Conservation (phyloP, 331 rosid species). For the Quercus tomentella region DNA sequence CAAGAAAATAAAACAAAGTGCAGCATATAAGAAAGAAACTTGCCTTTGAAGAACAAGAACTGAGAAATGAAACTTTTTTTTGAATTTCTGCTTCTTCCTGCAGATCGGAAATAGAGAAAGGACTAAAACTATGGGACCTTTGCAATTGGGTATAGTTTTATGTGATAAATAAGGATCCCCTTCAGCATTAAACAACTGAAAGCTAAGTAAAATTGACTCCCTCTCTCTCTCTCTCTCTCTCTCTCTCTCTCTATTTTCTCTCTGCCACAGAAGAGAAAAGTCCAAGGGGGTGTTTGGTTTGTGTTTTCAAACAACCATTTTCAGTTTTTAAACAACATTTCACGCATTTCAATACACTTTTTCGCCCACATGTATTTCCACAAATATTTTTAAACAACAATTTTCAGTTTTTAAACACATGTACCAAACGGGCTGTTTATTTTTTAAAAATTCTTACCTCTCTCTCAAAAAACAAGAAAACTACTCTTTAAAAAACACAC, state of each 20-base stretch:
- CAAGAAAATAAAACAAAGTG: neutral
- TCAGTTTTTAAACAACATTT: too few relatives aligned
- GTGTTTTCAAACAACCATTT: too few relatives aligned
- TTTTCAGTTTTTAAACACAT: too few relatives aligned
- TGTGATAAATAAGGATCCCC: conserved; percentile 19
- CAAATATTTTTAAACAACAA: too few relatives aligned
- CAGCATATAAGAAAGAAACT: conserved; percentile 21
- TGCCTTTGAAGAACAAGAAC: conserved; percentile 37
- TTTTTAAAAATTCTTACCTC: too few relatives aligned
- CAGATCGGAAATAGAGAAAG: conserved; percentile 26
- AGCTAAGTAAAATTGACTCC: conserved; percentile 26
- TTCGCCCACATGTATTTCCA: too few relatives aligned
- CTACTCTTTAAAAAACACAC: neutral
- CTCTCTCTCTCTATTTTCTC: neutral
- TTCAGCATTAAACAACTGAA: conserved; percentile 32
- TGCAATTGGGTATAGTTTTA: conserved; percentile 12
- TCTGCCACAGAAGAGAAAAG: neutral
- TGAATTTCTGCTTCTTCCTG: neutral
- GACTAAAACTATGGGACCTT: conserved; percentile 1
- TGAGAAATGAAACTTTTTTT: neutral
- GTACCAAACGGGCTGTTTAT: too few relatives aligned
- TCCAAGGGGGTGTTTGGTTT: too few relatives aligned
- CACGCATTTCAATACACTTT: too few relatives aligned
- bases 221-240: neutral
- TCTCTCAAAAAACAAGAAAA: too few relatives aligned